Evolutionary conservation across 805 yeast species (phyloP).

Genomic region (Yarrowia porcina): DNA sequence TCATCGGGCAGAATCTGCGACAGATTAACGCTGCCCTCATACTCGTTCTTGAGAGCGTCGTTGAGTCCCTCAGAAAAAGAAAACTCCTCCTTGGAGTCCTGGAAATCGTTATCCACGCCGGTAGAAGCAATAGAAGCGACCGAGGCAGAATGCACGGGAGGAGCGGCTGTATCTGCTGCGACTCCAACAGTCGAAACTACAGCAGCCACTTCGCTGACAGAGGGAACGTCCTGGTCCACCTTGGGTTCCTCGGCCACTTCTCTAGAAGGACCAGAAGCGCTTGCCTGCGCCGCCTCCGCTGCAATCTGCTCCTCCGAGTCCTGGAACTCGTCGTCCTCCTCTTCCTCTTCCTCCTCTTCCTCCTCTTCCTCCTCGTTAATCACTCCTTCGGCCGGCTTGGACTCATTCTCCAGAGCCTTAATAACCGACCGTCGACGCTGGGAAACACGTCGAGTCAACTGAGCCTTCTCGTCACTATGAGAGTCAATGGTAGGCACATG

Average conservation of each 20-base stretch:
- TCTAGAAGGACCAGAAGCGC: background rate
- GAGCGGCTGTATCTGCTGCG: background rate
- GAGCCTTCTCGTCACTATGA: constrained; percentile 28
- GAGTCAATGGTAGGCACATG: constrained; percentile 27
- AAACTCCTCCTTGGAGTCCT: constrained; percentile 21
- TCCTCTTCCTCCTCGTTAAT: constrained; percentile 27
- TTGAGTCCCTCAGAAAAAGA: constrained; percentile 2
- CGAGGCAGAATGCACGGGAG: background rate
- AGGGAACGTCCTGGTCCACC: background rate
- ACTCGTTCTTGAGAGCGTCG: constrained; percentile 17
- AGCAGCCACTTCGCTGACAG: background rate
- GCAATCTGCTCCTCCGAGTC: background rate
- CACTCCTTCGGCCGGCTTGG: background rate
- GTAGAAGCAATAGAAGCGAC: background rate
- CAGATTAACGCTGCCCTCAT: background rate
- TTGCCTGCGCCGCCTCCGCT: too few species aligned
- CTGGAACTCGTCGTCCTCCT: background rate
- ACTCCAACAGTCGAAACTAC: background rate
- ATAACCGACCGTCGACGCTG: constrained; percentile 30
- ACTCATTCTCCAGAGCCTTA: constrained; percentile 28
- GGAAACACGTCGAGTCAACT: constrained; percentile 30
- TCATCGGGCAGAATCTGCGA: constrained; percentile 15
- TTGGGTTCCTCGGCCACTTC: background rate
- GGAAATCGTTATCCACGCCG: background rate
- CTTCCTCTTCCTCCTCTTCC: constrained; percentile 3